These are phyloP conservation scores for Coleophoma eucalyptorum DNA, from an alignment of 2,329 filamentous ascomycete genomes.

Conservation along the genomic window DNA sequence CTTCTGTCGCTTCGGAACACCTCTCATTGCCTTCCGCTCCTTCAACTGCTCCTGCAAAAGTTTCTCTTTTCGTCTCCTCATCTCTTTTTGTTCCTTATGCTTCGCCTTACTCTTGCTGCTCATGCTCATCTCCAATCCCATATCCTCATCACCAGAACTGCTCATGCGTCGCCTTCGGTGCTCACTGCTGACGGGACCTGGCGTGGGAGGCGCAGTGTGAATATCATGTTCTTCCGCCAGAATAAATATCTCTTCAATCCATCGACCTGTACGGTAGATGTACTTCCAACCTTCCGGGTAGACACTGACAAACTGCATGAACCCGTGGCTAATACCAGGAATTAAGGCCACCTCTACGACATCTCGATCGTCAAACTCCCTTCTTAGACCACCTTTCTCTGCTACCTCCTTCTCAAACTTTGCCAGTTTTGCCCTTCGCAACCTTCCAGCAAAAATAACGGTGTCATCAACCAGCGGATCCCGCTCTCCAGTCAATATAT, in stretches of 20 bases:
- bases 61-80: slow-evolving; percentile 34
- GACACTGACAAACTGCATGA: slow-evolving; percentile 83
- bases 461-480: slow-evolving; percentile 97
- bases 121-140: slow-evolving; percentile 77
- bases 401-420: slow-evolving; percentile 44
- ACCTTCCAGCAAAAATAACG: slow-evolving; percentile 85
- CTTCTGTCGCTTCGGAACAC: slow-evolving; percentile 28
- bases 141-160: slow-evolving; percentile 67
- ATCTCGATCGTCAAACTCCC: slow-evolving; percentile 66
- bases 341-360: slow-evolving; percentile 80
- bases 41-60: slow-evolving; percentile 22
- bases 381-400: slow-evolving; percentile 48
- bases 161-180: slow-evolving; percentile 18
- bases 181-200: slow-evolving; percentile 6
- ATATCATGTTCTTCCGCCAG: slow-evolving; percentile 35
- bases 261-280: slow-evolving; percentile 71
- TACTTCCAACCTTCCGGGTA: slow-evolving; percentile 91
- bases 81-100: slow-evolving; percentile 37
- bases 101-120: slow-evolving; percentile 29
- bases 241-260: slow-evolving; percentile 78
- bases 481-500: slow-evolving; percentile 90
- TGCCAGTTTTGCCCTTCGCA: slow-evolving; percentile 74
- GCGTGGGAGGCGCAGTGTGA: slow-evolving; percentile 19
- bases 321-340: slow-evolving; percentile 88
- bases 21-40: slow-evolving; percentile 22